Evolutionary conservation across 192 early-diverging fungal genomes (phyloP).

Genomic region (Backusella psychrophila): DNA sequence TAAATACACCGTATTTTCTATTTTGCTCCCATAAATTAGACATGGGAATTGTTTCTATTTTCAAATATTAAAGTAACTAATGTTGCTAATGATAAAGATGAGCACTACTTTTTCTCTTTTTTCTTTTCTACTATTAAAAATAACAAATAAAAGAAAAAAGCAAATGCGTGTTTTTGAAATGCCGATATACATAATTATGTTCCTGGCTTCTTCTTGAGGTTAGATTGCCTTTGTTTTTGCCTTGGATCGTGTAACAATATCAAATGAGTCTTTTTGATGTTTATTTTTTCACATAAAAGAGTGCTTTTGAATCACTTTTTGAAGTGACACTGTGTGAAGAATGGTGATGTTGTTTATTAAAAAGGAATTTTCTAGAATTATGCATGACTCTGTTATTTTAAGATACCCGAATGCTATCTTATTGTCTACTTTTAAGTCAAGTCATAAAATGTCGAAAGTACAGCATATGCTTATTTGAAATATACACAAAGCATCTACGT

Average conservation of each 20-base stretch:
- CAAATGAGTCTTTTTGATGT: neutral
- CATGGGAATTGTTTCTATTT: neutral
- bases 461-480: too few species aligned
- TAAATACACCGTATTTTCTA: constrained; percentile 83
- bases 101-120: neutral
- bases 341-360: neutral
- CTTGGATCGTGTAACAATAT: neutral
- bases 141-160: neutral
- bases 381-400: neutral
- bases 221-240: neutral
- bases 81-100: neutral
- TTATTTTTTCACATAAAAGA: neutral
- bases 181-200: neutral
- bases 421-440: neutral
- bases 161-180: neutral
- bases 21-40: constrained; percentile 40
- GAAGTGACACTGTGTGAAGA: neutral
- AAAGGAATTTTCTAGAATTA: neutral
- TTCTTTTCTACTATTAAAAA: neutral
- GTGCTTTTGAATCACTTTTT: neutral
- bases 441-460: too few species aligned
- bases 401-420: neutral
- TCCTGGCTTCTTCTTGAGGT: neutral
- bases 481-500: too few species aligned
- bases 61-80: neutral